A percentile compares a stretch with the other conserved stretches of the same genome.
Evolutionary conservation across 129 eudicot species (phyloP).

Genomic region (Flaveria sonorensis): DNA sequence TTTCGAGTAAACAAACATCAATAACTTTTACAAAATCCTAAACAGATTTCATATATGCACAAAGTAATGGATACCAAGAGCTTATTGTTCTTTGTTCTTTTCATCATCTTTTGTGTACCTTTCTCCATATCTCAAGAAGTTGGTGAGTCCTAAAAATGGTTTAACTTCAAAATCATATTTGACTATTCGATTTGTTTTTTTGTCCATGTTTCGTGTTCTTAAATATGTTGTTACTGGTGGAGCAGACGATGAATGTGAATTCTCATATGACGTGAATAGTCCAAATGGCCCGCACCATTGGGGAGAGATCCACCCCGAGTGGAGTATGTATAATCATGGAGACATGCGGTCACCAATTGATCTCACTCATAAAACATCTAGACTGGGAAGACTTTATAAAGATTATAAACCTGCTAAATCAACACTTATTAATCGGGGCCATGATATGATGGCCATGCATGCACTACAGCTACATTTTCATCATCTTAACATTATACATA

Average conservation of each 20-base stretch:
- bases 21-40: constrained; percentile 5
- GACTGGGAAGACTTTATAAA: constrained; percentile 42
- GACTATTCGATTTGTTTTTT: background rate
- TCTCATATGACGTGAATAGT: constrained; percentile 34
- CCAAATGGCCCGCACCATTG: constrained; percentile 49
- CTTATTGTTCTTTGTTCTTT: constrained; percentile 25
- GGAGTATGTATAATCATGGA: constrained; percentile 52
- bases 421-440: constrained; percentile 61
- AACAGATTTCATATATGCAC: background rate
- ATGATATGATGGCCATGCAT: constrained; percentile 53
- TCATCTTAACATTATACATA: background rate
- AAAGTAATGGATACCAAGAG: constrained; percentile 29
- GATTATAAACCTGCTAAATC: constrained; percentile 53
- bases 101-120: constrained; percentile 19
- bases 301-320: constrained; percentile 55
- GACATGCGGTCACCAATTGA: constrained; percentile 73
- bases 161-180: background rate
- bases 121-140: constrained; percentile 43
- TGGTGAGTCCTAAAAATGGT: constrained; percentile 37
- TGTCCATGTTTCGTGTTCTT: background rate
- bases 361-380: constrained; percentile 34
- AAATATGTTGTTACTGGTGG: background rate
- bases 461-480: background rate
- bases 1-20: too few species aligned
- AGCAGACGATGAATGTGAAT: constrained; percentile 56